Percentiles rank a stretch among this genome's conserved stretches.
These are phyloP conservation scores for Populus tomentosa DNA, from an alignment of 441 rosid genomes.

Conservation along the genomic window DNA sequence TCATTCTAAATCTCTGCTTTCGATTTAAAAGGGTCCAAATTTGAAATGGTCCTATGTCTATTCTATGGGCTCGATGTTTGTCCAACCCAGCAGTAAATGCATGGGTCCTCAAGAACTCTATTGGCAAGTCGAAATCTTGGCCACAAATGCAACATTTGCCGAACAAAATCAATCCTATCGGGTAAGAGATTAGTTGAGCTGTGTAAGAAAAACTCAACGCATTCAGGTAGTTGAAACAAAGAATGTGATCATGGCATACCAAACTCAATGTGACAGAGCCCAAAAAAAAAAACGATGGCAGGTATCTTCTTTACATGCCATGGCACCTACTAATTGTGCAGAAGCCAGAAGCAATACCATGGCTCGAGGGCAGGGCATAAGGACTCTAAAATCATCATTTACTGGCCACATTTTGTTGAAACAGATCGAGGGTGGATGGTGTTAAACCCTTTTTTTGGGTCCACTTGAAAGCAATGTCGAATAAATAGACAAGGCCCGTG, in stretches of 20 bases:
- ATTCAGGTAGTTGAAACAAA: neutral
- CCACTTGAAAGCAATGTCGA: neutral
- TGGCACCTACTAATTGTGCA: neutral
- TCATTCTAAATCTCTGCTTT: neutral
- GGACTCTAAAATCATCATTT: neutral
- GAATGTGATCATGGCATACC: neutral
- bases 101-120: neutral
- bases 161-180: neutral
- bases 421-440: neutral
- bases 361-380: neutral
- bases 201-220: neutral
- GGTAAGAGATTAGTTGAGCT: neutral
- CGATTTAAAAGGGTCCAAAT: neutral
- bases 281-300: neutral
- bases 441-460: neutral
- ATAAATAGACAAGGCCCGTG: no score
- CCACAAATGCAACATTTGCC: neutral
- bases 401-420: neutral
- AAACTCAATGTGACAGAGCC: neutral
- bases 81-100: neutral
- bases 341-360: constrained; percentile 4
- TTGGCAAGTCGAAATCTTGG: neutral
- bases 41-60: neutral
- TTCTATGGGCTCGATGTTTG: no score
- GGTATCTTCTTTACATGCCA: neutral